Conservation (phyloP, 1,284 basidiomycete genomes). For the Fomitopsis betulina region DNA sequence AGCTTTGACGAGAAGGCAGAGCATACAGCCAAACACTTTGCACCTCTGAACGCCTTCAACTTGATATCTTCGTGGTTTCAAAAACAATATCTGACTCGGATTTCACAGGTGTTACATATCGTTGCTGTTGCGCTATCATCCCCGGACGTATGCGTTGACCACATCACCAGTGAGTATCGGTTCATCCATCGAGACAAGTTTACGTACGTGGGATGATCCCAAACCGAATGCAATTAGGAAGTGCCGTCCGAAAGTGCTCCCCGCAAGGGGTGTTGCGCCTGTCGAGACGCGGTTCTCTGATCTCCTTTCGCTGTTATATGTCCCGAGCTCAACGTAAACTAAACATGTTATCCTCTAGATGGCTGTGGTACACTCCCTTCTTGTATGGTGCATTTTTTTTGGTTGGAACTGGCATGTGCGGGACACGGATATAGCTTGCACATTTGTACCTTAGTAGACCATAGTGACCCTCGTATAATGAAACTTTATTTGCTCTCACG, state of each 20-base stretch:
- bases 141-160: too few species aligned
- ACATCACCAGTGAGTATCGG: not conserved
- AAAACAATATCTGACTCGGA: not conserved
- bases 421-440: too few species aligned
- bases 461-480: too few species aligned
- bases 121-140: not conserved
- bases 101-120: not conserved
- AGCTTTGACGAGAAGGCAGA: conserved; percentile 31
- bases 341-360: too few species aligned
- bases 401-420: too few species aligned
- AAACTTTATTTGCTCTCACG: too few species aligned
- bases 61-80: not conserved
- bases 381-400: too few species aligned
- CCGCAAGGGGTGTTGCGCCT: conserved; percentile 22
- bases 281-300: conserved; percentile 34
- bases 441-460: too few species aligned
- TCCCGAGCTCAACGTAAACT: not conserved
- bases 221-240: conserved; percentile 34
- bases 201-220: conserved; percentile 21
- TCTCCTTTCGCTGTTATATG: not conserved
- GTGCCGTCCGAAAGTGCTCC: conserved; percentile 30
- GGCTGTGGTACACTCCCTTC: too few species aligned
- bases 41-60: conserved; percentile 20
- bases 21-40: conserved; percentile 31
- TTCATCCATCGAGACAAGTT: not conserved